Conservation (phyloP, 2,329 filamentous ascomycete species). For the Thermothelomyces thermophilus region DNA sequence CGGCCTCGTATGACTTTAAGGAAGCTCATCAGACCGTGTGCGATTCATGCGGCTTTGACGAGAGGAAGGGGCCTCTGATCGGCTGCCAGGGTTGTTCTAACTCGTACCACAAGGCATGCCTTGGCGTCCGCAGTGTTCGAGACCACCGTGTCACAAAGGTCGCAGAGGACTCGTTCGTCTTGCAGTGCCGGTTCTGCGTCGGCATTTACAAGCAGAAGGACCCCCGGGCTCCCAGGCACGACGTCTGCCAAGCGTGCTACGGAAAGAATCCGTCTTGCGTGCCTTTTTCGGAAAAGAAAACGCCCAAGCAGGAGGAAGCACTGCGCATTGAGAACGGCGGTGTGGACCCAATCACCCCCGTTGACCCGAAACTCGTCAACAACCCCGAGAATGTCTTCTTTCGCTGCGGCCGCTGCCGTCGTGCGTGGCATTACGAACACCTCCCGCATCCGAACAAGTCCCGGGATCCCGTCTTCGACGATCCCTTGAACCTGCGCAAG, state of each 20-base stretch:
- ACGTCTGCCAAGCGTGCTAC: slow-evolving; percentile 65
- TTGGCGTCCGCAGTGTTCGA: slow-evolving; percentile 64
- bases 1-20: slow-evolving; percentile 57
- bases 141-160: slow-evolving; percentile 92
- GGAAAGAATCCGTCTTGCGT: slow-evolving; percentile 60
- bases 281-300: slow-evolving; percentile 67
- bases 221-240: slow-evolving; percentile 58
- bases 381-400: slow-evolving; percentile 73
- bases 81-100: slow-evolving; percentile 87
- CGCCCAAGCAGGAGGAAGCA: slow-evolving; percentile 75
- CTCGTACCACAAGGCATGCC: slow-evolving; percentile 75
- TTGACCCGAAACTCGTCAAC: slow-evolving; percentile 61
- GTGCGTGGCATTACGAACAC: slow-evolving; percentile 80
- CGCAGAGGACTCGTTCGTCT: slow-evolving; percentile 65
- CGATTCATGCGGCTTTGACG: slow-evolving; percentile 58
- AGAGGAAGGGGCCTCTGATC: slow-evolving; percentile 63
- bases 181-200: slow-evolving; percentile 86
- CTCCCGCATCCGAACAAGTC: slow-evolving; percentile 48
- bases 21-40: slow-evolving; percentile 64
- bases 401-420: slow-evolving; percentile 68
- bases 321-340: slow-evolving; percentile 72
- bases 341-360: slow-evolving; percentile 63
- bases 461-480: slow-evolving; percentile 32
- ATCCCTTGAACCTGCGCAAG: slow-evolving; percentile 45
- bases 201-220: slow-evolving; percentile 64